Evolutionary conservation across 2,329 filamentous ascomycete species (phyloP), one percentile per base, ranked within the genome.

Genomic region (Penicillium nordicum): DNA sequence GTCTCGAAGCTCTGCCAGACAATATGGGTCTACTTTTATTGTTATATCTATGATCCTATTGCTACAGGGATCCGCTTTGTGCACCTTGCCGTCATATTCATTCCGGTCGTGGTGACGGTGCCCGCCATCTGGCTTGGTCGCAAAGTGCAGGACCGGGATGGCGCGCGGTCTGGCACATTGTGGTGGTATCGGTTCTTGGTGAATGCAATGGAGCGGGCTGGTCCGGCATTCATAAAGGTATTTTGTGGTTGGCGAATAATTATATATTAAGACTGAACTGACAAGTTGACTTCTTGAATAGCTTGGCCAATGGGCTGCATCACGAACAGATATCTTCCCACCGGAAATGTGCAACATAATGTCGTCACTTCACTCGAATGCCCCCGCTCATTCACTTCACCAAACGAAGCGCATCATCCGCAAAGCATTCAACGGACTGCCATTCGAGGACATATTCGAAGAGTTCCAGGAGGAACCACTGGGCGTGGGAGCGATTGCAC

Each of bases 231-330:
- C 70, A 99, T 99, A 77, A 99, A 99, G 83, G 89, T 90, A 75
- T 32, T 9, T 25, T 42, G 27, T 42, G 18, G 4, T 23, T 43
- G 11, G 8, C 14, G n/a, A 25, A 42, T 18, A 40, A 21, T 6
- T 44, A 5, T 51, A 6, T 14, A 27, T 21, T n/a, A 29, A 42
- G 12, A 43, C 45, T 37, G 45, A 55, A 34, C 38, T 36, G 27
- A 43, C 25, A 18, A 27, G 16, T 12, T 21, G 16, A 21, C 32
- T 44, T 50, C 38, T 27, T 43, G 42, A 5, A 55, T 65, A 92
- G 86, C 84, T 99, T 53, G 94, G 94, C 16, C 94, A 99, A 86
- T 99, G 94, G 94, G 94, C 94, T 18, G 94, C 94, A 3, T 97
- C 94, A 5, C 84, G 94, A 71, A 90, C 92, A 41, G 94, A 99